Conservation (phyloP, 768 basidiomycete genomes). For the Sporobolomyces phaffii region DNA sequence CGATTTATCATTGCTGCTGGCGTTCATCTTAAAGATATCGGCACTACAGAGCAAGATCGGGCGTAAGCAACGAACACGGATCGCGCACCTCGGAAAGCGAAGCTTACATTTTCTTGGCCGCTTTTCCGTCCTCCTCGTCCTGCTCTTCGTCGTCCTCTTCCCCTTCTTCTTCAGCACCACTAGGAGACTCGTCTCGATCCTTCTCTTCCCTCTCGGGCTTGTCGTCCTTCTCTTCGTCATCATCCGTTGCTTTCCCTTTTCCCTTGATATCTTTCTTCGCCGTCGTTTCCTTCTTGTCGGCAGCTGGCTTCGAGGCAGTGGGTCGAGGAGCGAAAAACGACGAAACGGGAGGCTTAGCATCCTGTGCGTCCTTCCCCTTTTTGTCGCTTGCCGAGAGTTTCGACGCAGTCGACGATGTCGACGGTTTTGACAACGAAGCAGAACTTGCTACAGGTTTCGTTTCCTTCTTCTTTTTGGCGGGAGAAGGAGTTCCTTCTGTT, state of each 20-base stretch:
- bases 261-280: background rate
- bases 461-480: slow-evolving; percentile 21
- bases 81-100: background rate
- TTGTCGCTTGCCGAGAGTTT: background rate
- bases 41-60: slow-evolving; percentile 12
- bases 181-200: slow-evolving; percentile 12
- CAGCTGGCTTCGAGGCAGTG: background rate
- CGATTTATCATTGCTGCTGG: slow-evolving; percentile 6
- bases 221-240: too few species aligned
- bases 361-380: background rate
- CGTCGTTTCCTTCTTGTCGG: background rate
- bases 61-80: background rate
- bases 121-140: slow-evolving; percentile 25
- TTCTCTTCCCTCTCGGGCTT: slow-evolving; percentile 21
- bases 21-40: slow-evolving; percentile 29
- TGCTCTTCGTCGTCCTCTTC: slow-evolving; percentile 31
- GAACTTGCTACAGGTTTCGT: background rate
- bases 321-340: slow-evolving; percentile 28
- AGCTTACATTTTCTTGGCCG: slow-evolving; percentile 33
- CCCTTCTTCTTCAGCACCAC: slow-evolving; percentile 16
- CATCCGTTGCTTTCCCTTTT: too few species aligned
- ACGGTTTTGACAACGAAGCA: slow-evolving; percentile 11
- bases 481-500: background rate
- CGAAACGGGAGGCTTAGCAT: slow-evolving; percentile 8
- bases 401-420: background rate